Base-by-base conservation (phyloP, 2,329 filamentous ascomycete genomes). In the Xylariaceae sp. region DNA sequence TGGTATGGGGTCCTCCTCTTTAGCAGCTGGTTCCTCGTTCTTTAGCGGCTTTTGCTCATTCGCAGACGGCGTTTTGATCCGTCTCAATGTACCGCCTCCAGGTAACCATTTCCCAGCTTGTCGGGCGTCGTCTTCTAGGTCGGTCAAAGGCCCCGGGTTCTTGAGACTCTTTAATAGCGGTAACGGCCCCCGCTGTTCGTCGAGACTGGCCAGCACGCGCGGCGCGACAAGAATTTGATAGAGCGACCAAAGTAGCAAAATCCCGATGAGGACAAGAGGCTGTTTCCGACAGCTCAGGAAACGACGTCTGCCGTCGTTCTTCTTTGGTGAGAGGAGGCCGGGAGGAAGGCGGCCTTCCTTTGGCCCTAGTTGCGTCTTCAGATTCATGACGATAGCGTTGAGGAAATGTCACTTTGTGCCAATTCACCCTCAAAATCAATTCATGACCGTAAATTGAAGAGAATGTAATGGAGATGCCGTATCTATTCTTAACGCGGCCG, bases 261-360 rank as follows among this genome's bases (percentile, higher is more conserved):
- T 14, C n/a, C 45, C 34, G 10, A 22, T 22, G 5, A 14, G 25
- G 29, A 50, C 44, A 29, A 48, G 4, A 14, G 48, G 7, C 5
- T 50, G 40, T 12, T 29, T 45, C 23, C 34, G 27, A 16, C 44
- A 42, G 19, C 16, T 37, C 5, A 6, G 19, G 16, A 43, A 32
- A 20, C 50, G 45, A 33, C 48, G 53, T 16, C 50, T 53, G 12
- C 44, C 36, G 3, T 42, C 47, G 6, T 34, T 2, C 5, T 34
- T 33, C 7, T 17, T 16, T 6, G 50, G 40, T 20, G 47, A 47
- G 17, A 54, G 37, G 10, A 49, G 25, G 17, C 46, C 48, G 6
- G 51, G 49, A 11, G 42, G 47, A 12, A 47, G n/a, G 27, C 51
- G 51, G 25, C 53, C 53, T 39, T 54, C 53, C 22, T 54, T 55